A percentile compares a stretch with the other conserved stretches of the same genome.
phyloP scores from a whole-genome alignment of 176 grass and related monocot genomes.

The Ensete ventricosum region DNA sequence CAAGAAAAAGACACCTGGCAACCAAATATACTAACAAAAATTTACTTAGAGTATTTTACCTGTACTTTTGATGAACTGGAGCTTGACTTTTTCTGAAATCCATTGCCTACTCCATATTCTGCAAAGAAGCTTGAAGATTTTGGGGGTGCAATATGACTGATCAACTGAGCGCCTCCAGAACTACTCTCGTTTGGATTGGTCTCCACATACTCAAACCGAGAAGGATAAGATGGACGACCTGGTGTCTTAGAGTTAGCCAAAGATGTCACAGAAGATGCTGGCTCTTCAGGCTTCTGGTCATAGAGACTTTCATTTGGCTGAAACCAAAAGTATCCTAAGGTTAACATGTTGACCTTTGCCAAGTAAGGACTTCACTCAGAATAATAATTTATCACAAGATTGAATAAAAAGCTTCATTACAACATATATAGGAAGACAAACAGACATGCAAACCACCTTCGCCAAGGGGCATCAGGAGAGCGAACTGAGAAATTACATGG shows the following conservation, averaged over 20 bases:
- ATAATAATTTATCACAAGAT: no score
- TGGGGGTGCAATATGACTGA: conserved; percentile 69
- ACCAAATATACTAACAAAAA: no score
- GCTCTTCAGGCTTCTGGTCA: conserved; percentile 76
- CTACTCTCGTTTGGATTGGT: conserved; percentile 26
- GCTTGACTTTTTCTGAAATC: conserved; percentile 51
- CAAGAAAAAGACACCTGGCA: no score
- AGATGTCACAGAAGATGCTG: conserved; percentile 37
- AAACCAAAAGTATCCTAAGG: conserved; percentile 14
- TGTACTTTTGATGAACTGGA: conserved; percentile 59
- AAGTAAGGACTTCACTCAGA: no score
- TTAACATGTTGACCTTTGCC: not conserved
- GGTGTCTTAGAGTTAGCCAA: conserved; percentile 27
- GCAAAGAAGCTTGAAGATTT: conserved; percentile 88
- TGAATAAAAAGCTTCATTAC: no score
- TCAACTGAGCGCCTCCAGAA: conserved; percentile 39
- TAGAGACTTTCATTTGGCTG: conserved; percentile 77
- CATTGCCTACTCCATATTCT: conserved; percentile 71
- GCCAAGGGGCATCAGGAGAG: no score
- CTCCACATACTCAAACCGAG: conserved; percentile 78
- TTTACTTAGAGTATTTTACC: conserved; percentile 27
- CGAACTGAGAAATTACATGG: no score
- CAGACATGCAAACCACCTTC: no score
- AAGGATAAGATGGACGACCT: conserved; percentile 45
- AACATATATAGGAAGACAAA: no score